Evolutionary conservation across 2,329 filamentous ascomycete genomes (phyloP), one percentile per base, ranked within the genome.

Genomic region (Penicillium hordei): DNA sequence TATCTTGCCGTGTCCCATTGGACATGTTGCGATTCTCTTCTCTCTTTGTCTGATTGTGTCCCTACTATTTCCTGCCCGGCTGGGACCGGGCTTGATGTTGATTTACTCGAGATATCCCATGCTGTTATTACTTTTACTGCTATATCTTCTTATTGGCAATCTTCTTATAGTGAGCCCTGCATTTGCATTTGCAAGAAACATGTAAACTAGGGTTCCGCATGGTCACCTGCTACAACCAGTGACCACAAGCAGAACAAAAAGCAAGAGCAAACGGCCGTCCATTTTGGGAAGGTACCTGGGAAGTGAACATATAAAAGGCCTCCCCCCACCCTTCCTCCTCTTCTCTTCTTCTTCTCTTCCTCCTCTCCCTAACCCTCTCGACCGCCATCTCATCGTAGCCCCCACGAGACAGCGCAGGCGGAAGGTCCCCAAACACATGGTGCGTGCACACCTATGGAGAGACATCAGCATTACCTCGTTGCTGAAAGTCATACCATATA

Each of bases 81-180:
- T 4, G 39, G 42, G 17, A 36, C 49, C 27, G 54, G 54, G 34
- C 48, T 54, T 43, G 38, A 55, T 52, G 40, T 60, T 57, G 45
- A 42, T 63, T 61, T 48, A 52, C 54, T 59, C 55, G 33, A 65
- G 62, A 65, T 65, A 65, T 65, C 62, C 60, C 54, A 64, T 67
- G 50, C 50, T 66, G 56, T 60, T 45, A 50, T 59, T 60, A 57
- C 17, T 46, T 19, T 56, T 46, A 7, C 36, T 21, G 5, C 23
- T 29, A 13, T 33, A 27, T 33, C 21, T 52, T n/a, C 13, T 23
- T 17, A 38, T 19, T 7, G 7, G 29, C 33, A 33, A 15, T 21
- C n/a, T 10, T 2, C n/a, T 17, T 23, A 5, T 8, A 33, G 1
- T 13, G 9, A 19, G 17, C 10, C 10, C 4, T 36, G 2, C 9